Conservation (phyloP, 2,329 filamentous ascomycete genomes). For the Didymella pinodella region DNA sequence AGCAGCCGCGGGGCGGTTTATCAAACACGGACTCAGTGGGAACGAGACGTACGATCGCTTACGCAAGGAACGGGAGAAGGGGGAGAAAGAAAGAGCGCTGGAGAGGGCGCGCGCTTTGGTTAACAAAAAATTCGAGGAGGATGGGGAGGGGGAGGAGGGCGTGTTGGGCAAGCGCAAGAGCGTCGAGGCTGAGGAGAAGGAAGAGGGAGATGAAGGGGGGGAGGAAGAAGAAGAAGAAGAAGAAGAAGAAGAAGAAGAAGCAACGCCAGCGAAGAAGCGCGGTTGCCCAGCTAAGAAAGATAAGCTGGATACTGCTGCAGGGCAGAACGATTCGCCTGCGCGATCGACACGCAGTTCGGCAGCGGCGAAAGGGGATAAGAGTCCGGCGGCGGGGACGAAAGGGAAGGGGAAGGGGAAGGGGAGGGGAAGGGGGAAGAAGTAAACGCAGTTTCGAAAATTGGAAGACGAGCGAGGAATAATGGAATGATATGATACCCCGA, state of each 20-base stretch:
- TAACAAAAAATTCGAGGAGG: slow-evolving; percentile 41
- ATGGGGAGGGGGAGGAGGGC: slow-evolving; percentile 18
- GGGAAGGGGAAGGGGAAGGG: slow-evolving; percentile 27
- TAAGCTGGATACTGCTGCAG: slow-evolving; percentile 2
- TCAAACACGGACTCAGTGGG: slow-evolving; percentile 76
- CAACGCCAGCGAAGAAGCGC: slow-evolving; percentile 14
- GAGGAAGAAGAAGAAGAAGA: no score
- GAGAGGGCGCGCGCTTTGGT: slow-evolving; percentile 30
- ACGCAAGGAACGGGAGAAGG: slow-evolving; percentile 46
- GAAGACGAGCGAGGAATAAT: background rate
- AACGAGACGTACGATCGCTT: slow-evolving; percentile 57
- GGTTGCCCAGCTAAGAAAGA: slow-evolving; percentile 15
- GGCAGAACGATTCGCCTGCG: slow-evolving; percentile 24
- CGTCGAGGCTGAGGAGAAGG: background rate
- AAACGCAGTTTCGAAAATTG: background rate
- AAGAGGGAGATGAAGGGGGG: background rate
- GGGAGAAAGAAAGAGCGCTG: slow-evolving; percentile 44
- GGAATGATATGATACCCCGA: background rate
- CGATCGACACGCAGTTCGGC: slow-evolving; percentile 15
- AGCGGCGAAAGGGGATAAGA: background rate
- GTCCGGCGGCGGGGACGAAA: background rate
- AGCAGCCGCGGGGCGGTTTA: slow-evolving; percentile 79
- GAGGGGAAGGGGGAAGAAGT: slow-evolving; percentile 5
- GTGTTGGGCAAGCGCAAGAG: slow-evolving; percentile 5
- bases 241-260: no score